These are phyloP conservation scores for Pleurostoma richardsiae DNA, from an alignment of 2,329 filamentous ascomycete genomes.

Conservation along the genomic window DNA sequence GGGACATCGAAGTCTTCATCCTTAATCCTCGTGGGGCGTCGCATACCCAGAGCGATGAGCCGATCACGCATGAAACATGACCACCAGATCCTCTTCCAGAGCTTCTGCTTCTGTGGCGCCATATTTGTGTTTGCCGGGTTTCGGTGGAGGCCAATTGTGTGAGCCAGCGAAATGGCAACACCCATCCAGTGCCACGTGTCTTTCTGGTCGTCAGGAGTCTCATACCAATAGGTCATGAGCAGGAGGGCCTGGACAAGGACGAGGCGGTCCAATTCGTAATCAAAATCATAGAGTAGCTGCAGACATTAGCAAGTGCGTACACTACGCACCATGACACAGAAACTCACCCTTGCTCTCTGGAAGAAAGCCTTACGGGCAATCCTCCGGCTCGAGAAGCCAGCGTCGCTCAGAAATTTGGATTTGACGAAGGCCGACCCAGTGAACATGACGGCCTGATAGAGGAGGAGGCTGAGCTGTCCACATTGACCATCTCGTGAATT, in stretches of 20 bases:
- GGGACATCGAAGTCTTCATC: slow-evolving; percentile 91
- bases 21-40: slow-evolving; percentile 86
- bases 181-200: slow-evolving; percentile 99
- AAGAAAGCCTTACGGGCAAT: slow-evolving; percentile 85
- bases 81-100: slow-evolving; percentile 98
- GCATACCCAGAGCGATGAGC: slow-evolving; percentile 88
- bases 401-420: slow-evolving; percentile 67
- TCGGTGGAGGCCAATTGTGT: slow-evolving; percentile 89
- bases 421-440: slow-evolving; percentile 85
- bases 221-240: slow-evolving; percentile 96
- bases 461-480: slow-evolving; percentile 72
- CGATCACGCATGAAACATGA: slow-evolving; percentile 94
- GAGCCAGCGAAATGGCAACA: slow-evolving; percentile 84
- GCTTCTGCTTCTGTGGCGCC: slow-evolving; percentile 65
- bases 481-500: slow-evolving; percentile 62
- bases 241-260: slow-evolving; percentile 83
- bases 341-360: slow-evolving; percentile 73
- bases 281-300: slow-evolving; percentile 85
- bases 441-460: slow-evolving; percentile 96
- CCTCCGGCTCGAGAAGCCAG: slow-evolving; percentile 74
- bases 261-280: slow-evolving; percentile 88
- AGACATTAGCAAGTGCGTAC: slow-evolving; percentile 3
- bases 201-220: slow-evolving; percentile 93
- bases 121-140: slow-evolving; percentile 75
- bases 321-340: background rate